Base-by-base conservation (phyloP, 2,329 filamentous ascomycete genomes). In the Dothideomycetes sp. region DNA sequence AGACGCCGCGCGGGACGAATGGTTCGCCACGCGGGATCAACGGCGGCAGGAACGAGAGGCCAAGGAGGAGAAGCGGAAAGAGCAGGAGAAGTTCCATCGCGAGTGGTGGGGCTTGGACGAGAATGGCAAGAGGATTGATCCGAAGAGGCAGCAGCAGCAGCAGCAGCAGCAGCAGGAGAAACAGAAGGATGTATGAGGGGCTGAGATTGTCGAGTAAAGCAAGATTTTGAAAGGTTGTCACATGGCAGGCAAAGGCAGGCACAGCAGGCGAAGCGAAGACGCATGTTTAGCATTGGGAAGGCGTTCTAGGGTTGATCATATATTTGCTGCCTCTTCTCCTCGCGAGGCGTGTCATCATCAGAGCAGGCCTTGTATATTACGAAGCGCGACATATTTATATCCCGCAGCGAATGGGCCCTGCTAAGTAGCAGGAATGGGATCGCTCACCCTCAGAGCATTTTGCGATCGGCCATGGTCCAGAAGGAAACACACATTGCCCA, bases 1-100 rank as follows among this genome's bases (percentile, higher is more conserved):
- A 61, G 91, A 98, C 64, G 79, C 77, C 17, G 91, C 91, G 47
- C 72, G 91, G 38, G 84, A 87, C 61, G 87, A 96, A 58, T 98
- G 91, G 91, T 96, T 96, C 60, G 76, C 78, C 37, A 72, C 75
- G 47, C 73, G 84, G 37, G 69, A 84, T 51, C 76, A 86, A 64
- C 72, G 88, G 41, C 73, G 78, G 51, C 66, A 66, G 42, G 77
- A 81, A 60, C 66, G 78, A 29, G 79, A 86, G 60, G 69, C 72
- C 46, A 63, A 66, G 45, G 66, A 65, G 47, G 48, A 54, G 44
- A 59, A 61, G 51, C 61, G 64, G 46, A 49, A 52, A 45, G 53
- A 63, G 49, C 56, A 62, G 43, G 62, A 66, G 51, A 61, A 59
- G 49, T 64, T 66, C 38, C 67, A 70, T 50, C 58, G 61, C 47